Evolutionary conservation across 2,329 filamentous ascomycete species (phyloP).

Genomic region (Alternaria burnsii): DNA sequence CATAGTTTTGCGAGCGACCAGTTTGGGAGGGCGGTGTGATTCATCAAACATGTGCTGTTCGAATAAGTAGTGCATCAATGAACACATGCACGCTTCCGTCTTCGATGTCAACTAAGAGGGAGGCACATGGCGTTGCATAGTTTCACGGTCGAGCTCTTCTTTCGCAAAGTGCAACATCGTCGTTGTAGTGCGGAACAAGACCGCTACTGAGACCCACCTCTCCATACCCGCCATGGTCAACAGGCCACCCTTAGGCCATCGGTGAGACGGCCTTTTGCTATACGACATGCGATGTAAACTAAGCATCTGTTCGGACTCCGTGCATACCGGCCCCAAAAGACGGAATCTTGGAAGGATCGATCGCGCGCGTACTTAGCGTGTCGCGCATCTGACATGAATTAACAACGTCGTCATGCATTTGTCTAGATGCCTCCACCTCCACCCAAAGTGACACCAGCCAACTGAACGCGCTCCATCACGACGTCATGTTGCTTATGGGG

Average conservation of each 20-base stretch:
- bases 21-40: conserved; percentile 5
- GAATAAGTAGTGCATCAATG: neutral
- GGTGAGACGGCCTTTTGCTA: neutral
- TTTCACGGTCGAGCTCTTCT: neutral
- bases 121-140: neutral
- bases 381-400: conserved; percentile 22
- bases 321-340: conserved; percentile 9
- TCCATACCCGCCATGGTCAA: neutral
- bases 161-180: neutral
- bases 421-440: conserved; percentile 23
- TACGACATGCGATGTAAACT: neutral
- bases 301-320: conserved; percentile 1
- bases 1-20: neutral
- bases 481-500: conserved; percentile 31
- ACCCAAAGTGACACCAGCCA: conserved; percentile 19
- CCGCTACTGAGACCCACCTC: neutral
- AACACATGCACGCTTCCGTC: neutral
- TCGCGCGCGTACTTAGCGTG: conserved; percentile 23
- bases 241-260: no score
- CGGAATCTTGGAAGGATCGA: conserved; percentile 4
- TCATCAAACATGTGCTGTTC: neutral
- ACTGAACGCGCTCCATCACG: conserved; percentile 16
- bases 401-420: conserved; percentile 35
- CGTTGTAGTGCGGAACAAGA: neutral
- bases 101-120: neutral